Evolutionary conservation across 106 monocot genomes (phyloP).

Genomic region (Chionographis japonica): DNA sequence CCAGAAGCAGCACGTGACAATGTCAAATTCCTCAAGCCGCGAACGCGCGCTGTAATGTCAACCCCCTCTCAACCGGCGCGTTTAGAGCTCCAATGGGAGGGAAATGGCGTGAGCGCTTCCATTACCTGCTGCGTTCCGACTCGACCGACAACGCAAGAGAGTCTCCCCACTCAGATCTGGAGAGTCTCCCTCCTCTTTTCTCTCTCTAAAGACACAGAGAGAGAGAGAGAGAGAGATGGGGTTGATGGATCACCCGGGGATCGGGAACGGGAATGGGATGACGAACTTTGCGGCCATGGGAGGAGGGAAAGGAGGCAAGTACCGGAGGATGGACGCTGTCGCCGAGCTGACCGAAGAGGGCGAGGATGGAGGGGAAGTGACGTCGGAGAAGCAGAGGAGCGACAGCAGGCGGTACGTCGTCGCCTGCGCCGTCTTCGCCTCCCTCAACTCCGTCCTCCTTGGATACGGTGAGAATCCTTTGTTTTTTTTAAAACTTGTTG

Average conservation of each 20-base stretch:
- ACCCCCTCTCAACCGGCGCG: no score
- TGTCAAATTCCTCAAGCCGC: no score
- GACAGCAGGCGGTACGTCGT: slow-evolving; percentile 62
- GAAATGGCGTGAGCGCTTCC: no score
- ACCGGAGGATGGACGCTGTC: slow-evolving; percentile 50
- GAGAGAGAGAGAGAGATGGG: not conserved
- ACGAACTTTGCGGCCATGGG: slow-evolving; percentile 18
- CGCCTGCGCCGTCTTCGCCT: slow-evolving; percentile 90
- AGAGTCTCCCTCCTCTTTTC: no score
- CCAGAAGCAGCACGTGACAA: no score
- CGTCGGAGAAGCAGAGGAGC: not conserved
- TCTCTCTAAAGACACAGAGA: no score
- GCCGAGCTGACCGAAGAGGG: slow-evolving; percentile 9
- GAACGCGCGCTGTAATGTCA: no score
- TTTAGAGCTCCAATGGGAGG: no score
- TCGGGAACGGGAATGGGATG: slow-evolving; percentile 23
- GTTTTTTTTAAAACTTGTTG: not conserved
- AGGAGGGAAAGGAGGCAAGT: slow-evolving; percentile 46
- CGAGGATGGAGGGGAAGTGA: slow-evolving; percentile 9
- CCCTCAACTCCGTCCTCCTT: slow-evolving; percentile 93
- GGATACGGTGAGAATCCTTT: slow-evolving; percentile 69
- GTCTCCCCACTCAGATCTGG: no score
- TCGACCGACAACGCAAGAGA: no score
- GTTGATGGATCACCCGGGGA: not conserved
- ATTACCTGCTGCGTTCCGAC: no score